Evolutionary conservation across 1,139 yeast species (phyloP).

Genomic region (Hansenula lynferdii): DNA sequence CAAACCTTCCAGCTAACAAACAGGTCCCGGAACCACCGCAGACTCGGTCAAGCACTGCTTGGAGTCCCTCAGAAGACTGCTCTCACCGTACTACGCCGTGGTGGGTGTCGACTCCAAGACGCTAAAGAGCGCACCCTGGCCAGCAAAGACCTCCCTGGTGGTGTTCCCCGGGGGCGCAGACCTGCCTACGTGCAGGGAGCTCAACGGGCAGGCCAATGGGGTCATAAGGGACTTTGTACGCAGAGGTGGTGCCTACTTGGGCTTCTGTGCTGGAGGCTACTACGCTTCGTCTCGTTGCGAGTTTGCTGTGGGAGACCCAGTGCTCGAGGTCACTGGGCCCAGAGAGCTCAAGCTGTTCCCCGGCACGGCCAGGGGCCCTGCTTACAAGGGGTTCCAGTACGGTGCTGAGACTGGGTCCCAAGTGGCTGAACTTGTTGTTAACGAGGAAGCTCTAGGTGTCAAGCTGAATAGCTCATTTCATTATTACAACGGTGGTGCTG

Average conservation of each 20-base stretch:
- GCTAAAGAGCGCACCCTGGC: conserved; percentile 84
- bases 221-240: conserved; percentile 57
- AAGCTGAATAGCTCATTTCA: conserved; percentile 26
- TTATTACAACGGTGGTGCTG: conserved; percentile 87
- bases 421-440: conserved; percentile 45
- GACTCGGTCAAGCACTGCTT: conserved; percentile 83
- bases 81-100: conserved; percentile 92
- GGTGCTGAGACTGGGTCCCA: conserved; percentile 72
- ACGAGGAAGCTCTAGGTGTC: conserved; percentile 23
- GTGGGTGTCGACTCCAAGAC: conserved; percentile 61
- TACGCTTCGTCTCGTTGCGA: conserved; percentile 74
- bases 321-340: conserved; percentile 77
- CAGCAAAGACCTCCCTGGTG: conserved; percentile 65
- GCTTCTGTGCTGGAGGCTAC: conserved; percentile 97
- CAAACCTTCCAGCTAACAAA: no score
- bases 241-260: conserved; percentile 78
- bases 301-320: conserved; percentile 69
- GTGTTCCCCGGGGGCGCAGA: conserved; percentile 98
- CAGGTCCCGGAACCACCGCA: conserved; percentile 80
- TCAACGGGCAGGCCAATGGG: conserved; percentile 66
- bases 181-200: conserved; percentile 62
- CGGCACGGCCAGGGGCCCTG: conserved; percentile 80
- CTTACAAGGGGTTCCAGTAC: conserved; percentile 74
- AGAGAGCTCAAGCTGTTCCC: conserved; percentile 80
- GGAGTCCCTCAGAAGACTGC: conserved; percentile 63